These are phyloP conservation scores for Cryptococcus maquisensis DNA, from an alignment of 1,284 basidiomycete genomes.

Conservation along the genomic window DNA sequence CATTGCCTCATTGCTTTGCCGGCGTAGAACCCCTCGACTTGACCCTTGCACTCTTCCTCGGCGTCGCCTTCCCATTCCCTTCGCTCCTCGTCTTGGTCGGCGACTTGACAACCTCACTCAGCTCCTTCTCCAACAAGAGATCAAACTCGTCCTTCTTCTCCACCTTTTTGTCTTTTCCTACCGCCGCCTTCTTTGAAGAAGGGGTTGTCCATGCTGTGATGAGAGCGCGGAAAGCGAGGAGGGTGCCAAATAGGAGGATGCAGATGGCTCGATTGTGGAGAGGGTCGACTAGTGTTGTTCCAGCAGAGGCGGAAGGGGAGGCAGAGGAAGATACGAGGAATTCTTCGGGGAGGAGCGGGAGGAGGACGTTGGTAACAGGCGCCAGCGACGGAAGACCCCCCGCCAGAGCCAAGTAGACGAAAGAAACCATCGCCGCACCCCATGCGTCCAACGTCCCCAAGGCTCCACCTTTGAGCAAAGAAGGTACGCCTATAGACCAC, in stretches of 20 bases:
- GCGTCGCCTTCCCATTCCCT: conserved; percentile 8
- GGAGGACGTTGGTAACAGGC: conserved; percentile 9
- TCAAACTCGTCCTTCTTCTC: conserved; percentile 14
- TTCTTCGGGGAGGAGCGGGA: conserved; percentile 15
- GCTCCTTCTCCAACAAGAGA: conserved; percentile 8
- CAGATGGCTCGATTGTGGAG: conserved; percentile 28
- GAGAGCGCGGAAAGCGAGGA: conserved; percentile 29
- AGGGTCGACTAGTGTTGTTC: conserved; percentile 3
- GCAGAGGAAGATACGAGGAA: neutral
- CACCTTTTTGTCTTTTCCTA: conserved; percentile 10
- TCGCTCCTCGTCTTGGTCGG: conserved; percentile 8
- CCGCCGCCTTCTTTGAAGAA: conserved; percentile 1
- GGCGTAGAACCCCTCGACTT: conserved; percentile 5
- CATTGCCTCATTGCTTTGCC: neutral
- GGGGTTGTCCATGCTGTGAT: conserved; percentile 4
- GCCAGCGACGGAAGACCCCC: conserved; percentile 11
- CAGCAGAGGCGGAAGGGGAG: neutral
- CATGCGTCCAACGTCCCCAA: conserved; percentile 38
- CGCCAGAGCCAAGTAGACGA: conserved; percentile 26
- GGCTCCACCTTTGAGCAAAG: conserved; percentile 29
- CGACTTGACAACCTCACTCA: conserved; percentile 14
- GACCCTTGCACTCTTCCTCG: conserved; percentile 16
- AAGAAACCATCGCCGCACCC: conserved; percentile 22
- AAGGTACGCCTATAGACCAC: conserved; percentile 32
- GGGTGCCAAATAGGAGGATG: conserved; percentile 24